Conservation (phyloP, 495 filamentous ascomycete species). For the Neurospora terricola region DNA sequence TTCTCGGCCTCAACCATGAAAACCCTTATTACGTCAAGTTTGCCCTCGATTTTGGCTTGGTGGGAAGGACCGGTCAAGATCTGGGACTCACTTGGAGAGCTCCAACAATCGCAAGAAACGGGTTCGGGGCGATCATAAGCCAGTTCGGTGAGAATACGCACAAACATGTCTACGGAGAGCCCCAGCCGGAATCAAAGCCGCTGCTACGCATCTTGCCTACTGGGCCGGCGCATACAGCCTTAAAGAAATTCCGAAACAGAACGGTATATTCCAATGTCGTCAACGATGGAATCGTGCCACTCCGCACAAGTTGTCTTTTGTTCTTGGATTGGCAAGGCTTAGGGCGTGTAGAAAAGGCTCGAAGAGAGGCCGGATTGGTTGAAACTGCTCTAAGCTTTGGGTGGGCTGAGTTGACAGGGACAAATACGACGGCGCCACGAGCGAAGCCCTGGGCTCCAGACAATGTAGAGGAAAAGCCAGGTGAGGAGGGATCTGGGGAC, state of each 20-base stretch:
- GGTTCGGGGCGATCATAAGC: slow-evolving; percentile 79
- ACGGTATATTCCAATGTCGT: slow-evolving; percentile 97
- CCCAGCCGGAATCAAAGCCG: slow-evolving; percentile 75
- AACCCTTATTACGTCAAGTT: slow-evolving; percentile 97
- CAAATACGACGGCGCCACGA: slow-evolving; percentile 39
- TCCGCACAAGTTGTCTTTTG: slow-evolving; percentile 90
- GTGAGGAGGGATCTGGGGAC: slow-evolving; percentile 15
- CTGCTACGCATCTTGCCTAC: slow-evolving; percentile 84
- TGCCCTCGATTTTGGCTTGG: slow-evolving; percentile 89
- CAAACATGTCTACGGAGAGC: slow-evolving; percentile 51
- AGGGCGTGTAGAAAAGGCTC: slow-evolving; percentile 85
- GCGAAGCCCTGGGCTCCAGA: slow-evolving; percentile 26
- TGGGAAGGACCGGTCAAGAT: slow-evolving; percentile 90
- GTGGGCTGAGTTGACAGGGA: slow-evolving; percentile 86
- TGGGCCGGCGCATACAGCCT: slow-evolving; percentile 79
- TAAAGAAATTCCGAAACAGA: slow-evolving; percentile 80
- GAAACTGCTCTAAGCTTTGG: slow-evolving; percentile 89
- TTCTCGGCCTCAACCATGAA: slow-evolving; percentile 90
- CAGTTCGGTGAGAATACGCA: slow-evolving; percentile 59
- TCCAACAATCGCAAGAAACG: slow-evolving; percentile 69
- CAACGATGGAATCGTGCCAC: slow-evolving; percentile 93
- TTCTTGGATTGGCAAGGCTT: slow-evolving; percentile 96
- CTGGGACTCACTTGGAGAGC: slow-evolving; percentile 89
- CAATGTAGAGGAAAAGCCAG: slow-evolving; percentile 11
- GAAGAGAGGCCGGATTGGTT: slow-evolving; percentile 82